These are phyloP conservation scores for Plantago coronopus DNA, from an alignment of 305 asterid genomes.

Conservation along the genomic window DNA sequence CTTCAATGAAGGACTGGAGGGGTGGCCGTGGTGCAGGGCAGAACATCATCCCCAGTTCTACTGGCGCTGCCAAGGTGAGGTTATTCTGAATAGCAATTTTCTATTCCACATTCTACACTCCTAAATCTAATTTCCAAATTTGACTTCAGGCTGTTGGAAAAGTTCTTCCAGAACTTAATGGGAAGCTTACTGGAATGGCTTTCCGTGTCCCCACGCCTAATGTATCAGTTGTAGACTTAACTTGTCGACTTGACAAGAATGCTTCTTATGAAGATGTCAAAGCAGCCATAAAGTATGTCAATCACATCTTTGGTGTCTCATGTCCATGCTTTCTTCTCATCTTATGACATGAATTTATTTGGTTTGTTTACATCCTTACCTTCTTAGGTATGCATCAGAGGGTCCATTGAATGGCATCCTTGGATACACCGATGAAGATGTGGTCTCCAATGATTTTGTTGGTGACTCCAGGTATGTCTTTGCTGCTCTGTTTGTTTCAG, in stretches of 20 bases:
- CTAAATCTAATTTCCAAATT: not conserved
- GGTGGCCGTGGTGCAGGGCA: constrained; percentile 80
- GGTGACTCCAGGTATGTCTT: constrained; percentile 57
- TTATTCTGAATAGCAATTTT: not conserved
- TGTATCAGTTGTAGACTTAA: constrained; percentile 52
- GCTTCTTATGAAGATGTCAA: constrained; percentile 52
- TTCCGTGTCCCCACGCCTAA: constrained; percentile 55
- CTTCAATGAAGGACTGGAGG: constrained; percentile 75
- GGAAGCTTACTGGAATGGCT: constrained; percentile 53
- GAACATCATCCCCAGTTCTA: constrained; percentile 71
- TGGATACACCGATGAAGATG: constrained; percentile 80
- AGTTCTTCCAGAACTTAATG: constrained; percentile 48
- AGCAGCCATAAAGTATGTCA: constrained; percentile 44
- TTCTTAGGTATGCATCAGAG: constrained; percentile 54
- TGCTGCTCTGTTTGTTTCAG: too few species aligned
- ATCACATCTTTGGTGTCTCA: not conserved
- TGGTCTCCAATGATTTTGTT: constrained; percentile 65
- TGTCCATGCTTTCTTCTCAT: not conserved
- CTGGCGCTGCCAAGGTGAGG: constrained; percentile 74
- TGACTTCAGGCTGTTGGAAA: constrained; percentile 45
- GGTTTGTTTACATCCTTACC: not conserved
- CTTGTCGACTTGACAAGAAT: constrained; percentile 45
- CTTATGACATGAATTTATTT: too few species aligned
- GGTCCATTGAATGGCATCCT: constrained; percentile 61
- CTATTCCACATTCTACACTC: not conserved